Evolutionary conservation across 768 basidiomycete genomes (phyloP).

Genomic region (Agrocybe pediades): DNA sequence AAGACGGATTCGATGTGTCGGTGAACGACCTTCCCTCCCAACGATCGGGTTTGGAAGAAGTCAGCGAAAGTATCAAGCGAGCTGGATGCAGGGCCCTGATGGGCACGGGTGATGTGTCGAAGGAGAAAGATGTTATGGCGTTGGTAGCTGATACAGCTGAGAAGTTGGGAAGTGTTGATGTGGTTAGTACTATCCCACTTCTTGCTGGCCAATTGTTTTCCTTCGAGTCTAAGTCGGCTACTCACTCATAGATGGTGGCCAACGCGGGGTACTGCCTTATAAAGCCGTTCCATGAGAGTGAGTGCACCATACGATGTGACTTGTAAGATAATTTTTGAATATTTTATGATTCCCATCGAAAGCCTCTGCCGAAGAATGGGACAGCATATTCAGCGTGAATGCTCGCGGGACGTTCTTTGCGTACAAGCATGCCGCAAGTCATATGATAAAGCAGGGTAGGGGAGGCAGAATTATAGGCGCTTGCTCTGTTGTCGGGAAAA

Average conservation of each 20-base stretch:
- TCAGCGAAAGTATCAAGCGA: conserved; percentile 27
- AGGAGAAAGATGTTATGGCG: conserved; percentile 39
- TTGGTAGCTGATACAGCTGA: conserved; percentile 31
- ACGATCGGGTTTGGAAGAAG: conserved; percentile 23
- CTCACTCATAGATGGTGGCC: conserved; percentile 37
- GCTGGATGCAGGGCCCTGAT: conserved; percentile 23
- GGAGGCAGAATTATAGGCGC: conserved; percentile 60
- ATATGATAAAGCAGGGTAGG: conserved; percentile 57
- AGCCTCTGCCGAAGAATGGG: conserved; percentile 39
- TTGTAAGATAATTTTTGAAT: too few relatives aligned
- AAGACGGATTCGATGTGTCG: conserved; percentile 46
- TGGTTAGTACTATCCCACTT: conserved; percentile 42
- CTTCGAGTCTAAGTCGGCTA: too few relatives aligned
- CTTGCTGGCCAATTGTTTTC: too few relatives aligned
- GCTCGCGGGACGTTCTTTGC: conserved; percentile 60
- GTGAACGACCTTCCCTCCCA: conserved; percentile 41
- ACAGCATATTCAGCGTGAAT: conserved; percentile 50
- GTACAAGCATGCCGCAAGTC: conserved; percentile 62
- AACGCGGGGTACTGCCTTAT: conserved; percentile 28
- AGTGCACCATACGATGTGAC: too few relatives aligned
- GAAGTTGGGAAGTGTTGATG: conserved; percentile 46
- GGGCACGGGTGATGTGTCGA: conserved; percentile 35
- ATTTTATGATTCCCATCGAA: too few relatives aligned
- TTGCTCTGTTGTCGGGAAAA: conserved; percentile 30
- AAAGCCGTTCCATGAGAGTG: conserved; percentile 21